Evolutionary conservation across 345 rosid species (phyloP), one percentile per base, ranked within the genome.

Genomic region (Cardiospermum halicacabum): DNA sequence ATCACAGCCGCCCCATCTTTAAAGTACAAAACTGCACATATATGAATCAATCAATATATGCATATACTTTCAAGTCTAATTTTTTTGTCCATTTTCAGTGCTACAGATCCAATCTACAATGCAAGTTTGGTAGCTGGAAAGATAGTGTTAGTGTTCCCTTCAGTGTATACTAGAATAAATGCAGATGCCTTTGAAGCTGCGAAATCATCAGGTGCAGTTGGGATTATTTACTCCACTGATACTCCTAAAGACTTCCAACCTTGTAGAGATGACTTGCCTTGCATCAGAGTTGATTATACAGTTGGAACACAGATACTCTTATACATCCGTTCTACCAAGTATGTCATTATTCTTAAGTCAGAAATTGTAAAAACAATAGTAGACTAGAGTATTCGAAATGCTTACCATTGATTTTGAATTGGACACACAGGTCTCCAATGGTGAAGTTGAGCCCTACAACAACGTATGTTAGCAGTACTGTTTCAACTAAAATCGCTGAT

Each of bases 221-320:
- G 92, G 7, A 55, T 84, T 19, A 82, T 86, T 16, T 71, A 80
- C 60, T 89, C 86, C 6, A 82, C 75, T 69, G 76, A 78, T 30
- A 84, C 84, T 0, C 70, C 65, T 0, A 70, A 88, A 65, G 64
- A 65, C 42, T 64, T 82, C 53, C 63, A 32, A 36, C 79, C 81
- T 0, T 60, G 81, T 48, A 5, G 19, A 4, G 58, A 63, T 13
- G 74, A 70, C 36, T 80, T 85, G 66, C 89, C 96, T 0, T 74
- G 69, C 62, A 45, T 84, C 2, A 81, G 78, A 70, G 86, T 86
- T 16, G 88, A 86, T 74, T 84, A 77, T 3, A 86, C 80, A 77
- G 69, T 77, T 24, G 91, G 95, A 60, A 84, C 89, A 8, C 79
- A 58, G 60, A 83, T 88, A 68, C 80, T 85, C 26, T 74, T 65